These are phyloP conservation scores for Phoma herbarum DNA, from an alignment of 2,329 filamentous ascomycete species.

Conservation along the genomic window DNA sequence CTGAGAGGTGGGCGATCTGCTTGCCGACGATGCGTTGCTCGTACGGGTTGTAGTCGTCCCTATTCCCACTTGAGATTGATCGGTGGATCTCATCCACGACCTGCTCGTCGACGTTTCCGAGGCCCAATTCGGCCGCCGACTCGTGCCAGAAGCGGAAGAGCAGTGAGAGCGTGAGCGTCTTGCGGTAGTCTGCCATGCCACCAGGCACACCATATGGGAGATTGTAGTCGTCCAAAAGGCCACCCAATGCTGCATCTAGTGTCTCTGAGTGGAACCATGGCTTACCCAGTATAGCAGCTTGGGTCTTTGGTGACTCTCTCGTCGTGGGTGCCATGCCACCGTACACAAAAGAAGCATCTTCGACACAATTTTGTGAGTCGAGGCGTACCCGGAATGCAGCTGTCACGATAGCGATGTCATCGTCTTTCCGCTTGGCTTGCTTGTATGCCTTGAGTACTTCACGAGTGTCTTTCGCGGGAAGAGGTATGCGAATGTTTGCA, in stretches of 20 bases:
- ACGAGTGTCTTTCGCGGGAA: slow-evolving; percentile 69
- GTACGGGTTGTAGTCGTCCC: slow-evolving; percentile 81
- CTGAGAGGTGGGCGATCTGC: slow-evolving; percentile 83
- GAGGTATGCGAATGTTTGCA: slow-evolving; percentile 80
- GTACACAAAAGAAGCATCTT: slow-evolving; percentile 81
- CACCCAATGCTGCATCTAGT: slow-evolving; percentile 84
- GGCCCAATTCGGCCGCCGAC: slow-evolving; percentile 69
- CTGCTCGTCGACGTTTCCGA: slow-evolving; percentile 69
- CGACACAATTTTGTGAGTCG: slow-evolving; percentile 71
- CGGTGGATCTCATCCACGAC: slow-evolving; percentile 84
- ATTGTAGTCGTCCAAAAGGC: slow-evolving; percentile 83
- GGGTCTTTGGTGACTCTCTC: slow-evolving; percentile 77
- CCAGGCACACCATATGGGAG: slow-evolving; percentile 88
- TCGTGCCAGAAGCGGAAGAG: slow-evolving; percentile 99
- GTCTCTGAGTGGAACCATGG: slow-evolving; percentile 81
- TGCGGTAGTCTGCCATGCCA: slow-evolving; percentile 95
- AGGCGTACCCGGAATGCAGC: slow-evolving; percentile 79
- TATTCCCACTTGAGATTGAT: slow-evolving; percentile 77
- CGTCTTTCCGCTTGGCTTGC: slow-evolving; percentile 94
- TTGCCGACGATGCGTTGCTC: slow-evolving; percentile 84
- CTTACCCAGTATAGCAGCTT: slow-evolving; percentile 76
- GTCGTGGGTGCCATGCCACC: slow-evolving; percentile 95
- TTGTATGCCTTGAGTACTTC: slow-evolving; percentile 92
- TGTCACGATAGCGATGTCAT: slow-evolving; percentile 97
- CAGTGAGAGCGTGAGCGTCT: slow-evolving; percentile 86